Evolutionary conservation across 805 yeast genomes (phyloP).

Genomic region (Sungouiella blattae): DNA sequence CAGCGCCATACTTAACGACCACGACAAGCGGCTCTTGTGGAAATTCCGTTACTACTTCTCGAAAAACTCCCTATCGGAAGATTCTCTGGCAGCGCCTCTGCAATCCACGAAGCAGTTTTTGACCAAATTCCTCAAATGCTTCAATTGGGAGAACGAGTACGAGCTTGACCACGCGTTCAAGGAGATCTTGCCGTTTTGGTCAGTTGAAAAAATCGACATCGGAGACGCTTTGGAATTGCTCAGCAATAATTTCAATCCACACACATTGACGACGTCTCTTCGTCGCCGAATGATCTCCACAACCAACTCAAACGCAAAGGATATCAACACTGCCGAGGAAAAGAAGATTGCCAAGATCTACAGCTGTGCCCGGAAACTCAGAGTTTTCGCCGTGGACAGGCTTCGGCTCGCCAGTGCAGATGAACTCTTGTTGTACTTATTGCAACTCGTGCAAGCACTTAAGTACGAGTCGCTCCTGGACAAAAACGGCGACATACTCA

Average conservation of each 20-base stretch:
- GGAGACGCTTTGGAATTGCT: slow-evolving; percentile 84
- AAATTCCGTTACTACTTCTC: slow-evolving; percentile 74
- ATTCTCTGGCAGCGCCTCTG: slow-evolving; percentile 34
- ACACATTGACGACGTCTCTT: slow-evolving; percentile 20
- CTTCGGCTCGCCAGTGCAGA: slow-evolving; percentile 72
- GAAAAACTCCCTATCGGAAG: slow-evolving; percentile 41
- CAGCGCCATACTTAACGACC: slow-evolving; percentile 72
- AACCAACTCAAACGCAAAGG: slow-evolving; percentile 11
- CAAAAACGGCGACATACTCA: slow-evolving; percentile 15
- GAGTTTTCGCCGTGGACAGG: slow-evolving; percentile 86
- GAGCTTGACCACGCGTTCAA: slow-evolving; percentile 76
- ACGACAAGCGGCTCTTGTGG: slow-evolving; percentile 87
- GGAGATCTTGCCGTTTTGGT: slow-evolving; percentile 62
- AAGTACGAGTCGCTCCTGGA: slow-evolving; percentile 59
- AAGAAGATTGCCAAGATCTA: slow-evolving; percentile 29
- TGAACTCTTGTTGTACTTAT: slow-evolving; percentile 74
- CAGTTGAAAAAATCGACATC: slow-evolving; percentile 67
- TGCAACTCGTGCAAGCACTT: slow-evolving; percentile 89
- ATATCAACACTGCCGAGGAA: slow-evolving; percentile 21
- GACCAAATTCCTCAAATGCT: slow-evolving; percentile 81
- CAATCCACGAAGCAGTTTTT: slow-evolving; percentile 49
- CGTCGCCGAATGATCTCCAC: slow-evolving; percentile 13
- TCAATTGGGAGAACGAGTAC: slow-evolving; percentile 80
- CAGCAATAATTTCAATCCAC: slow-evolving; percentile 69
- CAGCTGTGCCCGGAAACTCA: slow-evolving; percentile 52